Base-by-base conservation (phyloP, 495 filamentous ascomycete species). In the Penicillium flavigenum region DNA sequence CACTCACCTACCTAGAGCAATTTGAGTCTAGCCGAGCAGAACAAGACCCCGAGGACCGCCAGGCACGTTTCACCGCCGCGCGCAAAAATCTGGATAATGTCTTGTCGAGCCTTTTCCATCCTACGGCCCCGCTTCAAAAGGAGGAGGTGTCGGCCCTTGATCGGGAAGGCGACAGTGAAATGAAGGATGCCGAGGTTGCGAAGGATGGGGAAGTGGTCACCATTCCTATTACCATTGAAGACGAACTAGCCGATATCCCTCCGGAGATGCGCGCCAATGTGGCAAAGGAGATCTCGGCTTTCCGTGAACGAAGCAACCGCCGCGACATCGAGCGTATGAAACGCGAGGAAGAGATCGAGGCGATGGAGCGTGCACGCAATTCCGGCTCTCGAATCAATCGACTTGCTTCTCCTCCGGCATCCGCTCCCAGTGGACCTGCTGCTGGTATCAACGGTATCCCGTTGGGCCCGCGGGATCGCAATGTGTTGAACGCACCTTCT, bases 191-290 rank as follows among this genome's bases (percentile, higher is more conserved):
- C 12, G 79, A 83, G 5, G 76, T 75, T 8, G 76, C 77, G 16
- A 72, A 76, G 45, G 84, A 89, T 56, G 72, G 67, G 31, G 92
- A 96, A 73, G 87, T 97, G 32, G 87, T 97, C 60, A 96, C 91
- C 42, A 97, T 96, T 58, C 88, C 90, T 4, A 82, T 96, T 36
- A 88, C 89, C 8, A 82, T 87, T 26, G 94, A 99, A 62, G 94
- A 99, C 67, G 94, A 99, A 63, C 79, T 99, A 29, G 88, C 90
- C 41, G 95, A 99, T 65, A 96, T 99, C 54, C 94, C 94, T 3
- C 87, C 89, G 11, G 94, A 97, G 65, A 93, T 93, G 92, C 86
- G 94, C n/a, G 94, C 93, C 64, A 96, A 88, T 8, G 93, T 99
- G 24, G 91, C 94, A 8, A 88, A 88, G 58, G 95, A 99, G 63